Conservation (phyloP, 2,329 filamentous ascomycete genomes). For the Ceratocystis diversiconidia region DNA sequence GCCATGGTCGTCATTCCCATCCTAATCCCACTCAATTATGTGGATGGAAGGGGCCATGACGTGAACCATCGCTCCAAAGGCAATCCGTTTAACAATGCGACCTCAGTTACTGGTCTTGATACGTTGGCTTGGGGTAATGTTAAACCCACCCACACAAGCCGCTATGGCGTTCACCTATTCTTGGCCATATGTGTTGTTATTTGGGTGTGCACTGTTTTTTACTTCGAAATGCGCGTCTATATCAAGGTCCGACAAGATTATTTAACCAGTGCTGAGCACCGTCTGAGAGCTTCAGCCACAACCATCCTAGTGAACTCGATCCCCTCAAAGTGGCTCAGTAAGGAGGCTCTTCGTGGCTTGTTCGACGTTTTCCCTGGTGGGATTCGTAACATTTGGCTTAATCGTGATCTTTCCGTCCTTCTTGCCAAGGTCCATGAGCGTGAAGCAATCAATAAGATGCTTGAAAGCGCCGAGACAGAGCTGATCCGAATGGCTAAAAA, state of each 20-base stretch:
- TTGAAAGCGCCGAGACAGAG: constrained; percentile 74
- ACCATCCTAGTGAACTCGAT: constrained; percentile 89
- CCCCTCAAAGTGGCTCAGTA: constrained; percentile 75
- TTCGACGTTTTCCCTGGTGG: constrained; percentile 96
- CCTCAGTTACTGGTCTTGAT: constrained; percentile 50
- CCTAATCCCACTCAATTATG: constrained; percentile 69
- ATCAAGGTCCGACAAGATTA: constrained; percentile 90
- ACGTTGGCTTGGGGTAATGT: constrained; percentile 81
- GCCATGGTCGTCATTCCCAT: constrained; percentile 67
- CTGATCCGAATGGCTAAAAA: constrained; percentile 69
- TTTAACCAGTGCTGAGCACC: constrained; percentile 85
- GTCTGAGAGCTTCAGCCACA: constrained; percentile 81
- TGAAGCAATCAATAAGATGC: constrained; percentile 51
- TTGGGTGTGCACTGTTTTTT: constrained; percentile 80
- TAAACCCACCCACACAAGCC: constrained; percentile 43
- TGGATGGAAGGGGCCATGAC: constrained; percentile 52
- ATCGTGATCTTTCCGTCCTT: constrained; percentile 71
- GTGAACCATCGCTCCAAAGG: constrained; percentile 26
- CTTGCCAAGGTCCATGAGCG: constrained; percentile 71
- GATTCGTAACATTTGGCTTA: constrained; percentile 92
- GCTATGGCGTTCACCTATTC: constrained; percentile 74
- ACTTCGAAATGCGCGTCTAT: constrained; percentile 71
- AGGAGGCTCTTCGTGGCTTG: constrained; percentile 64
- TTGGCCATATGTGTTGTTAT: constrained; percentile 63
- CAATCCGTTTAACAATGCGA: constrained; percentile 19